Evolutionary conservation across 495 filamentous ascomycete genomes (phyloP), one percentile per base, ranked within the genome.

Genomic region (Podospora anserina): DNA sequence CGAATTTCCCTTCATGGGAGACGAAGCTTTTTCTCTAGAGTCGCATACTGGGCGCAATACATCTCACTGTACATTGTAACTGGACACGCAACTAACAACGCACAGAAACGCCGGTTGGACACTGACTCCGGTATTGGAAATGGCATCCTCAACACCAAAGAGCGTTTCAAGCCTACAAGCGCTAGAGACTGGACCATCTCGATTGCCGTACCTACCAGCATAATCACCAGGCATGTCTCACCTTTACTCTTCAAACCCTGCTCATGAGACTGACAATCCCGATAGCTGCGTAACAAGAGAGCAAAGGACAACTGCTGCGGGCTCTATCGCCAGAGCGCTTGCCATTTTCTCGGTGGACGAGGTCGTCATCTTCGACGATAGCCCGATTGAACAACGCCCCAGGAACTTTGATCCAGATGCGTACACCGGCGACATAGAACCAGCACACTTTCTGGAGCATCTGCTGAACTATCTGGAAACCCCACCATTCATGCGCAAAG

Each of bases 261-360:
- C 15, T 6, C 39, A 49, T 49, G 9, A 11, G 3, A 9, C 39
- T 49, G 13, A 49, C 39, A 6, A 16, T 13, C 13, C 2, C 39
- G 39, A 16, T 59, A 83, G 81, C 60, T 81, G 80, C 63, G 74
- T 78, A 11, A 81, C 88, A 20, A 86, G 86, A 61, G 89, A 92
- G 57, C 87, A 89, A 66, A 88, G 89, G 72, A 88, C 87, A 9
- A 78, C 80, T 27, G 80, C 91, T 54, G 88, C 87, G 4, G 88
- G 88, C 23, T 86, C 86, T 65, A 85, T 94, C 26, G 91, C 90
- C 2, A 88, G 91, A 23, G 90, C 89, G 16, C 78, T 88, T 7
- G 87, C 90, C 27, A 89, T 93, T 67, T 93, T 92, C 74, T 89
- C 85, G 68, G 85, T 93, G 64, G 91, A 94, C 72, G 91, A 94